phyloP scores from a whole-genome alignment of 192 early-diverging fungal species.

The Umbelopsis sp. region DNA sequence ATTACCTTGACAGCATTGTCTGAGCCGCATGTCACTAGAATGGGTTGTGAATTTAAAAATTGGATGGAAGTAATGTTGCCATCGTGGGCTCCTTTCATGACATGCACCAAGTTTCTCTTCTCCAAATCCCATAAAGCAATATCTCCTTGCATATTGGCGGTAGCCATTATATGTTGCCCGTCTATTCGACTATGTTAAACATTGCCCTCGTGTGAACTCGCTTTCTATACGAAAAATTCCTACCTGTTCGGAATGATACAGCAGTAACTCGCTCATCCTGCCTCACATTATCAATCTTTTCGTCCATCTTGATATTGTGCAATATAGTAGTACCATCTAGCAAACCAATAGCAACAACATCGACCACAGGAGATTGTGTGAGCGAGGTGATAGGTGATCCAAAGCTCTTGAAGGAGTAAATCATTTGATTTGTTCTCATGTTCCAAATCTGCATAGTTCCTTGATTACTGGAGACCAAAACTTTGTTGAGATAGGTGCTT shows the following conservation, averaged over 20 bases:
- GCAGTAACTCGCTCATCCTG: conserved; percentile 92
- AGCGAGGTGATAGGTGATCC: conserved; percentile 78
- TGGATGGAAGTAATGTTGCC: conserved; percentile 73
- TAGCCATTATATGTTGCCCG: conserved; percentile 86
- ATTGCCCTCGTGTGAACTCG: not conserved
- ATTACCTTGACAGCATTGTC: conserved; percentile 90
- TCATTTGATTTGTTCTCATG: conserved; percentile 73
- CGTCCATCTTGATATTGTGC: conserved; percentile 85
- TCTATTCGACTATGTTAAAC: conserved; percentile 48
- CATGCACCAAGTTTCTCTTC: conserved; percentile 69
- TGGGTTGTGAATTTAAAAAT: conserved; percentile 83
- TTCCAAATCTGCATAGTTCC: conserved; percentile 96
- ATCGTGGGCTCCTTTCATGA: conserved; percentile 88
- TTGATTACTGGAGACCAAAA: conserved; percentile 83
- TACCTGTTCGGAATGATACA: conserved; percentile 87
- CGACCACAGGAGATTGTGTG: conserved; percentile 87
- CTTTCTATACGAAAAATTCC: not conserved
- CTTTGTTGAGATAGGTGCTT: conserved; percentile 97
- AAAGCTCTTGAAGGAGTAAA: conserved; percentile 83
- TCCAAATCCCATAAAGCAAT: conserved; percentile 93
- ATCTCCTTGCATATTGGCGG: conserved; percentile 85
- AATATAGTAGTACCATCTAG: conserved; percentile 85
- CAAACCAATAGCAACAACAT: conserved; percentile 91
- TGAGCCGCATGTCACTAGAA: conserved; percentile 82
- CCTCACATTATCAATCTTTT: conserved; percentile 70